Evolutionary conservation across 2,329 filamentous ascomycete genomes (phyloP).

Genomic region (Cladosporium sp.): DNA sequence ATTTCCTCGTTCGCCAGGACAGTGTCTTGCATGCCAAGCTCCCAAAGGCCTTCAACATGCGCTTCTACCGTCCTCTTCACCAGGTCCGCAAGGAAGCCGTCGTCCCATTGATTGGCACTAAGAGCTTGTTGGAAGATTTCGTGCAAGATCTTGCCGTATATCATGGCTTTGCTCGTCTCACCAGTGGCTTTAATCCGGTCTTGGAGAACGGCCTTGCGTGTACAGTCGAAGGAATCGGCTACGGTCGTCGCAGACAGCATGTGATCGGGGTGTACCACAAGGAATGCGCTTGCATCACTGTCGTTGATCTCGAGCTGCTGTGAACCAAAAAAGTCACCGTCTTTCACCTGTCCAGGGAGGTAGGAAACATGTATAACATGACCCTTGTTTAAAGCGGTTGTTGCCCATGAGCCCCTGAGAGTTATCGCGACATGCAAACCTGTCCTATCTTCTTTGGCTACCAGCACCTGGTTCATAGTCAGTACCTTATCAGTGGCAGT

Average conservation of each 20-base stretch:
- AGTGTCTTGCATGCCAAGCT: slow-evolving; percentile 65
- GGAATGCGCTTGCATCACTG: slow-evolving; percentile 58
- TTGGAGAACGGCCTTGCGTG: slow-evolving; percentile 84
- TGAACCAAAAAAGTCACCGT: slow-evolving; percentile 40
- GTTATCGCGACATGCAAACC: slow-evolving; percentile 62
- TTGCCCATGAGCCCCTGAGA: slow-evolving; percentile 79
- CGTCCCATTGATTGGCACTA: slow-evolving; percentile 74
- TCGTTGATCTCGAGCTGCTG: slow-evolving; percentile 73
- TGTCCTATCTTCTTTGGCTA: slow-evolving; percentile 72
- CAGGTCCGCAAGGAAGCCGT: slow-evolving; percentile 56
- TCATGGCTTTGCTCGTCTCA: slow-evolving; percentile 69
- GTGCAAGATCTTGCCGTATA: slow-evolving; percentile 90
- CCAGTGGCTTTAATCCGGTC: slow-evolving; percentile 89
- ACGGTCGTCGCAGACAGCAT: slow-evolving; percentile 91
- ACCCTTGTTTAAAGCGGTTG: slow-evolving; percentile 67
- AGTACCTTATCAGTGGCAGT: neutral
- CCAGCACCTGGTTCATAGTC: slow-evolving; percentile 54
- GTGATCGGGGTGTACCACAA: slow-evolving; percentile 92
- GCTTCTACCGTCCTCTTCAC: slow-evolving; percentile 65
- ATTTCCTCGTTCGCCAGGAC: slow-evolving; percentile 72
- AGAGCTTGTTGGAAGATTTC: slow-evolving; percentile 92
- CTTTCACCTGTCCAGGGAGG: slow-evolving; percentile 48
- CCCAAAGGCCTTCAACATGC: slow-evolving; percentile 84
- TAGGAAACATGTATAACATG: slow-evolving; percentile 72
- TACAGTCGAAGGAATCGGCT: slow-evolving; percentile 91